These are phyloP conservation scores for Lepraria neglecta DNA, from an alignment of 495 filamentous ascomycete species.

Conservation along the genomic window DNA sequence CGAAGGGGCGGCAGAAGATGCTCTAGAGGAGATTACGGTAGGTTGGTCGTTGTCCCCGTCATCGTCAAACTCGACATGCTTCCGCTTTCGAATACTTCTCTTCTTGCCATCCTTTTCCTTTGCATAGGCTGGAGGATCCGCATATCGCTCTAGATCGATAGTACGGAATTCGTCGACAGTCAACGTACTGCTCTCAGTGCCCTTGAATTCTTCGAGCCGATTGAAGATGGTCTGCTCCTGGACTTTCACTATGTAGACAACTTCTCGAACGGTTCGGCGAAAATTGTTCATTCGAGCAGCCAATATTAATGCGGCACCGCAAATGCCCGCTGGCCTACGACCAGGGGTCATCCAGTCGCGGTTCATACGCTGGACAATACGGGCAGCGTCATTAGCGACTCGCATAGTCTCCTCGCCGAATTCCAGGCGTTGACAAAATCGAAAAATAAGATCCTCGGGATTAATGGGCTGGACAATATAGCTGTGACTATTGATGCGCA, in stretches of 20 bases:
- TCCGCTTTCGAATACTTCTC: constrained; percentile 35
- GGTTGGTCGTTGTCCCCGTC: constrained; percentile 22
- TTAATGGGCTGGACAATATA: constrained; percentile 56
- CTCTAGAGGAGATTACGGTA: constrained; percentile 19
- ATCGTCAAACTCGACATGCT: constrained; percentile 34
- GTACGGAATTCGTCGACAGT: constrained; percentile 83
- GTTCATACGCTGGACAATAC: constrained; percentile 85
- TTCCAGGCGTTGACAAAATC: constrained; percentile 83
- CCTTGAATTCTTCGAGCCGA: constrained; percentile 82
- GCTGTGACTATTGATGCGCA: constrained; percentile 48
- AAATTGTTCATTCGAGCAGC: constrained; percentile 98
- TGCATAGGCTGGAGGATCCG: constrained; percentile 80
- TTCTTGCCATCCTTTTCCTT: constrained; percentile 48
- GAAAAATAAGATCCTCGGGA: constrained; percentile 78
- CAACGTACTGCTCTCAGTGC: constrained; percentile 67
- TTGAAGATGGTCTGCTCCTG: constrained; percentile 84
- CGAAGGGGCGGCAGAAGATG: constrained; percentile 14
- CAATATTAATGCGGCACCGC: constrained; percentile 87
- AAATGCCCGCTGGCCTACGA: constrained; percentile 86
- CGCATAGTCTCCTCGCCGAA: constrained; percentile 70
- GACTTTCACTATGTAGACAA: constrained; percentile 94
- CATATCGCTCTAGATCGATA: constrained; percentile 54
- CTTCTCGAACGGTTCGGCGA: constrained; percentile 79
- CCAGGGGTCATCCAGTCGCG: constrained; percentile 93
- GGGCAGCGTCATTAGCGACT: constrained; percentile 78